Base-by-base conservation (phyloP, 2,329 filamentous ascomycete genomes). In the Hypocrella siamensis region DNA sequence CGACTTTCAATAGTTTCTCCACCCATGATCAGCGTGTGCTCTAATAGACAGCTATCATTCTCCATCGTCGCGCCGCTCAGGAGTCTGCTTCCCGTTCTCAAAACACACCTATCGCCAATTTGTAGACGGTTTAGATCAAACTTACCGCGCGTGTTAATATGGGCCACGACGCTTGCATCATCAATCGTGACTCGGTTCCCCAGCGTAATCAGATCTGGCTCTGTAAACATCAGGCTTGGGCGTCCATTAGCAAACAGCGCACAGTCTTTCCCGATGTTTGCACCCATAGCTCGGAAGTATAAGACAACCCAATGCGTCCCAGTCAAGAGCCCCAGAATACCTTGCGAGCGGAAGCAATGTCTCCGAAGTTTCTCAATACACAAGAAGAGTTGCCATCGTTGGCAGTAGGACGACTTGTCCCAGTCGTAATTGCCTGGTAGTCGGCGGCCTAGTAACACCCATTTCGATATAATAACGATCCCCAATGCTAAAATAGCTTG, bases 1-100 rank as follows among this genome's bases (percentile, higher is more conserved):
- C 56, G 58, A 33, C 58, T 56, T 30, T 65, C 65, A 0, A 70
- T 65, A 26, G 65, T 52, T 43, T 73, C 67, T 4, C 67, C 68
- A 2, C 61, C 60, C 57, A 73, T 65, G 26, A 73, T 55, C 4
- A 72, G 53, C 0, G 67, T 72, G 39, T 73, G 68, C 48, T 73
- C 67, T 22, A 73, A 44, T 22, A 73, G 46, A 39, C 65, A 65
- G 15, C 60, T 58, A 40, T 69, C 66, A 3, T 57, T 48, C 34
- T 58, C 59, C 66, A 71, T 70, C 15, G 44, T 54, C 4, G 65
- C 65, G 9, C 67, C 67, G 25, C 58, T 63, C 31, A 73, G 52
- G 33, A 73, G 45, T 19, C 67, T 51, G 27, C 60, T 65, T 2
- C 65, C 66, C 3, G 58, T 60, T 7, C 67, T 51, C 39, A 72